Base-by-base conservation (phyloP, 441 rosid species). In the Capsella rubella region DNA sequence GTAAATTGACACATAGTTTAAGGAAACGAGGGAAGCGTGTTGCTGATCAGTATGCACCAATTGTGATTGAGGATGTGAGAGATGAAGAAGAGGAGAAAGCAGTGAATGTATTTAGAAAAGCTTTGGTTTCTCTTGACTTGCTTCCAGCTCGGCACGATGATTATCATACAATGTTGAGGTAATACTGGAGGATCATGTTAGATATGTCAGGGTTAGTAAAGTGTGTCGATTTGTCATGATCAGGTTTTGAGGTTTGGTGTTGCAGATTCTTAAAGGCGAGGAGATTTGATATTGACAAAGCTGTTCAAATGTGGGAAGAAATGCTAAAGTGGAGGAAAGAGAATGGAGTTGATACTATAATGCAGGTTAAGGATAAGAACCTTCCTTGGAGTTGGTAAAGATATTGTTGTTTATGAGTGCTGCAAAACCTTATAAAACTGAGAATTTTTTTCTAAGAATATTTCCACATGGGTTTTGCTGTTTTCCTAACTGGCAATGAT, bases 261-360 rank as follows among this genome's bases (percentile, higher is more conserved):
- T 63, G 79, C 84, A 94, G 99, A 80, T 92, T 94, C 81, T 70
- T 94, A 57, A 92, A 90, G 81, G 96, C 99, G 53, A 88, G 97
- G 80, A 90, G 84, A 59, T 92, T 94, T 77, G 95, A 90, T 81
- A 66, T 75, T 18, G 95, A 90, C 59, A 94, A 89, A 87, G 80
- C 99, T 18, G 52, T 84, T 46, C 84, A 85, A 59, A 94, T 94
- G 99, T 94, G 99, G 99, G 87, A 86, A 71, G 95, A 89, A 37
- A 94, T 92, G 99, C 86, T 94, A 52, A 87, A 87, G 56, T 94
- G 97, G 99, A 94, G 99, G 85, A 83, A 78, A 78, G 94, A 89
- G 79, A 60, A 84, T 50, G 85, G 86, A 9, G 92, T 86, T 60
- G 97, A 94, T 80, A 74, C 94, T 31, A 87, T 91, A 69, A n/a